A percentile compares a stretch with the other conserved stretches of the same genome.
These are phyloP conservation scores for Angophora floribunda DNA, from an alignment of 345 rosid genomes.

Conservation along the genomic window DNA sequence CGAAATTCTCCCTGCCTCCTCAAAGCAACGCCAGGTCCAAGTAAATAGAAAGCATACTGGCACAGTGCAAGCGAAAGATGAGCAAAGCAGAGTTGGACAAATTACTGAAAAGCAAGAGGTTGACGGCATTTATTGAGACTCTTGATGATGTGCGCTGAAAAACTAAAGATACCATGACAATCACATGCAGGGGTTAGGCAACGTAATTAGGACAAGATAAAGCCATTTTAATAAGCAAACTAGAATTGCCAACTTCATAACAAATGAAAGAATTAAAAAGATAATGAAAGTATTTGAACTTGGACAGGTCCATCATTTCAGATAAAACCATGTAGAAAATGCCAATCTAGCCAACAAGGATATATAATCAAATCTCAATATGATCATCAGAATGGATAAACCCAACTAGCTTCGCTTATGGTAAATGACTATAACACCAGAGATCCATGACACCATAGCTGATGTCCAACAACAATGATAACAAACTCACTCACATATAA, in stretches of 20 bases:
- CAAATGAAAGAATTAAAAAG: neutral
- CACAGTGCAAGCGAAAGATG: neutral
- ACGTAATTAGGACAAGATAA: neutral
- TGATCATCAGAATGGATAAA: neutral
- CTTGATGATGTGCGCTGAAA: neutral
- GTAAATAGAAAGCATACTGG: neutral
- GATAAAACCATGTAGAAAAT: neutral
- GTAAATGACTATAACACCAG: fast-evolving
- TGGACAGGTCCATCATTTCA: fast-evolving
- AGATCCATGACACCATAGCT: fast-evolving
- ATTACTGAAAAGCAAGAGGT: neutral
- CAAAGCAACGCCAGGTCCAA: neutral
- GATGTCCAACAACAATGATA: neutral
- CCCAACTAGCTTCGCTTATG: neutral
- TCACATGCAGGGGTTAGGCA: neutral
- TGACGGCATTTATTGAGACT: neutral
- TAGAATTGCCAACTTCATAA: neutral
- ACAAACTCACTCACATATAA: fast-evolving
- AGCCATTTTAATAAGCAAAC: neutral
- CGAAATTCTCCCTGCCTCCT: neutral
- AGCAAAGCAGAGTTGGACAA: neutral
- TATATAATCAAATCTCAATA: neutral
- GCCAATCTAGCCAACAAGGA: neutral
- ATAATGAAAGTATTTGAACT: fast-evolving
- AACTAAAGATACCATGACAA: neutral